These are phyloP conservation scores for Suillus variegatus DNA, from an alignment of 768 basidiomycete species.

Conservation along the genomic window DNA sequence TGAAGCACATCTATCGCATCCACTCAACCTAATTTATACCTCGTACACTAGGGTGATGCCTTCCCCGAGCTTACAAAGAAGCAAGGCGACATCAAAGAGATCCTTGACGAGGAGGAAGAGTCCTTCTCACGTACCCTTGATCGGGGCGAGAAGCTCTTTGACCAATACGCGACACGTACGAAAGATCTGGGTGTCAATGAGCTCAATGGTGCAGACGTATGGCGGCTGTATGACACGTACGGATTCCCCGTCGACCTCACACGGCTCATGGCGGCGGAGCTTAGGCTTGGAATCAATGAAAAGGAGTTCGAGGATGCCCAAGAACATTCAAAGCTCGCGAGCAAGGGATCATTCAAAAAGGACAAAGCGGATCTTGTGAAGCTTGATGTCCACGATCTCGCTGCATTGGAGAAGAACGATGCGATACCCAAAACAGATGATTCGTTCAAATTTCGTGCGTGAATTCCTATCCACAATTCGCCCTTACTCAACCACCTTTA, in stretches of 20 bases:
- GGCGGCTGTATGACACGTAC: slow-evolving; percentile 97
- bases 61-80: slow-evolving; percentile 94
- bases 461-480: not conserved
- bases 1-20: not conserved
- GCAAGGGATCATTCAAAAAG: slow-evolving; percentile 81
- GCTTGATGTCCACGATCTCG: slow-evolving; percentile 95
- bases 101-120: slow-evolving; percentile 96
- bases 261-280: slow-evolving; percentile 94
- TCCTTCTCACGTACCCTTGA: slow-evolving; percentile 97
- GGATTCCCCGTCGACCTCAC: slow-evolving; percentile 98
- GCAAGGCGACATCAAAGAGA: slow-evolving; percentile 84
- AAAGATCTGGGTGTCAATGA: slow-evolving; percentile 59
- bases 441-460: slow-evolving; percentile 84
- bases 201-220: slow-evolving; percentile 90
- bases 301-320: slow-evolving; percentile 89
- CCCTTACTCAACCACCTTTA: not conserved
- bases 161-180: slow-evolving; percentile 77
- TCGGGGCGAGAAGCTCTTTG: slow-evolving; percentile 94
- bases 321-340: slow-evolving; percentile 85
- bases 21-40: slow-evolving; percentile 11
- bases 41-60: slow-evolving; percentile 59
- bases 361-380: slow-evolving; percentile 71
- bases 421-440: slow-evolving; percentile 91
- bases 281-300: slow-evolving; percentile 82
- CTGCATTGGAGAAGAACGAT: slow-evolving; percentile 75